phyloP scores from a whole-genome alignment of 2,329 filamentous ascomycete species.

The Bipolaris bicolor region DNA sequence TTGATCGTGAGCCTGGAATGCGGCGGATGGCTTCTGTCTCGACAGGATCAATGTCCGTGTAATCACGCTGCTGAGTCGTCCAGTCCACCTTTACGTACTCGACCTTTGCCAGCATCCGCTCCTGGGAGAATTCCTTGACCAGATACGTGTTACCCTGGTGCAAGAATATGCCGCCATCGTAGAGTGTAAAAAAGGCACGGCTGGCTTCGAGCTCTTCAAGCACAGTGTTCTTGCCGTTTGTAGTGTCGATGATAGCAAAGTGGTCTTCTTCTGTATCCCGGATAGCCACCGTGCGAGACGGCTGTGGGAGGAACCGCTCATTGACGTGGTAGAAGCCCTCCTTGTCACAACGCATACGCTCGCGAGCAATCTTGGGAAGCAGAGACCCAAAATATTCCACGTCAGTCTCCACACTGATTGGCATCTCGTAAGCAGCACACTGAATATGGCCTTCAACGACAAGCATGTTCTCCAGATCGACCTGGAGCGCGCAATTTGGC shows the following conservation, averaged over 20 bases:
- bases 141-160: conserved; percentile 95
- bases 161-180: conserved; percentile 95
- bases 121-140: conserved; percentile 84
- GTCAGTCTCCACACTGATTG: conserved; percentile 80
- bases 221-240: conserved; percentile 79
- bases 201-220: conserved; percentile 96
- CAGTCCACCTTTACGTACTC: conserved; percentile 90
- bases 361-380: conserved; percentile 71
- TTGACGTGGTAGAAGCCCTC: conserved; percentile 90
- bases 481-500: conserved; percentile 85
- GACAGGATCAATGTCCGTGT: conserved; percentile 89
- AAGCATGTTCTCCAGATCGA: conserved; percentile 90
- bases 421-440: conserved; percentile 94
- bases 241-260: conserved; percentile 91
- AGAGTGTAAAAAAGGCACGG: conserved; percentile 93
- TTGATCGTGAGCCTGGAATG: conserved; percentile 67
- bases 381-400: conserved; percentile 77
- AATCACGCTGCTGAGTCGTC: conserved; percentile 92
- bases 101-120: conserved; percentile 82
- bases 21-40: conserved; percentile 86
- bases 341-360: conserved; percentile 75
- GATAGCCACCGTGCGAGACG: conserved; percentile 83
- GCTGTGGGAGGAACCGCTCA: conserved; percentile 82
- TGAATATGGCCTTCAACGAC: conserved; percentile 93
- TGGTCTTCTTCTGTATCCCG: conserved; percentile 90